These are phyloP conservation scores for Pseudozyma pruni DNA, from an alignment of 1,284 basidiomycete species.

Conservation along the genomic window DNA sequence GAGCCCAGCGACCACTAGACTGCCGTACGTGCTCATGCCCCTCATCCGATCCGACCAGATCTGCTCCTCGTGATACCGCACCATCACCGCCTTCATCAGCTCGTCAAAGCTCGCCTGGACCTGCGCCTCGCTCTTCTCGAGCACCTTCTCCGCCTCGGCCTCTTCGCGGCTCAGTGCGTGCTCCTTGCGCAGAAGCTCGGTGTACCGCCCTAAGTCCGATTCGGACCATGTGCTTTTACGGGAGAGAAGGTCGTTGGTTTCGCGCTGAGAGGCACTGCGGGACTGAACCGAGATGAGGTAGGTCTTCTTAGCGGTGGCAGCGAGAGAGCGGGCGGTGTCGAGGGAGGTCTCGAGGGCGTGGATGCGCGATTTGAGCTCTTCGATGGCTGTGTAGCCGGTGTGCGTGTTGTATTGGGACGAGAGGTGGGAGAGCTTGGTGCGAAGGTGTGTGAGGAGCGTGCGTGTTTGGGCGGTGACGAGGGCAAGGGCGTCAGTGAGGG, in stretches of 20 bases:
- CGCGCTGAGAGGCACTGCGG: slow-evolving; percentile 52
- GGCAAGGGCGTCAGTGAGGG: slow-evolving; percentile 6
- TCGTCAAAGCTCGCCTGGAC: slow-evolving; percentile 60
- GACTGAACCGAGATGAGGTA: slow-evolving; percentile 54
- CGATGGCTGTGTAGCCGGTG: slow-evolving; percentile 56
- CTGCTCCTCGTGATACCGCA: slow-evolving; percentile 65
- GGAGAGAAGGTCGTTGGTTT: slow-evolving; percentile 60
- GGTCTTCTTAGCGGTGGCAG: slow-evolving; percentile 23
- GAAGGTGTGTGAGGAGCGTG: slow-evolving; percentile 6
- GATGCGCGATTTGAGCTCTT: slow-evolving; percentile 48
- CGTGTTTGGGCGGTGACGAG: slow-evolving; percentile 3
- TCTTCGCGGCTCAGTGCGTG: slow-evolving; percentile 53
- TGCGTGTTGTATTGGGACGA: slow-evolving; percentile 55
- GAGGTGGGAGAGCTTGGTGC: slow-evolving; percentile 27
- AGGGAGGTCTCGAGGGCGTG: slow-evolving; percentile 20
- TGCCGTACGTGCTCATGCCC: slow-evolving; percentile 57
- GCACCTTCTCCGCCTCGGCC: slow-evolving; percentile 39
- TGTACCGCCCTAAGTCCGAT: slow-evolving; percentile 57
- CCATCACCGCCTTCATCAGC: slow-evolving; percentile 59
- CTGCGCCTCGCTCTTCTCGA: slow-evolving; percentile 49
- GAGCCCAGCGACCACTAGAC: slow-evolving; percentile 54
- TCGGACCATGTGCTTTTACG: slow-evolving; percentile 61
- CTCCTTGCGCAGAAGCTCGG: slow-evolving; percentile 58
- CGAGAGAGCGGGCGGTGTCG: slow-evolving; percentile 11
- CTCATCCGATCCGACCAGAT: slow-evolving; percentile 64